phyloP scores from a whole-genome alignment of 371 early-diverging fungal species.

The Haplosporangium sp. region DNA sequence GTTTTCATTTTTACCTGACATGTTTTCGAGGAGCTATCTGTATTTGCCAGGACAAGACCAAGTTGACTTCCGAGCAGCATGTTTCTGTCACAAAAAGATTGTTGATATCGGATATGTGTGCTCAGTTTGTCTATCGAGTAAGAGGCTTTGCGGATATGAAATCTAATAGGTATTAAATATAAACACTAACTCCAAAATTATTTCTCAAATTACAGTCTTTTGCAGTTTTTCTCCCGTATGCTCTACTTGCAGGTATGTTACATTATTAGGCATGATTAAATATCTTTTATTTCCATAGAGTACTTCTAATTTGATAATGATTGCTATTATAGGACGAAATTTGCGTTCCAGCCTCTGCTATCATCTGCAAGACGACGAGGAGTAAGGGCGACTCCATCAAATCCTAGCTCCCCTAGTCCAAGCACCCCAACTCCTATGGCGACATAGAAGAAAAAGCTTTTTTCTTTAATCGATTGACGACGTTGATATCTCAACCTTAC shows the following conservation, averaged over 20 bases:
- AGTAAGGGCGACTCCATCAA: slow-evolving; percentile 20
- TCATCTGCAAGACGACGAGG: slow-evolving; percentile 35
- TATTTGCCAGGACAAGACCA: slow-evolving; percentile 81
- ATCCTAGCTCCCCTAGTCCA: slow-evolving; percentile 47
- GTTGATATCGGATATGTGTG: slow-evolving; percentile 95
- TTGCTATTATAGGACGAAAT: slow-evolving; percentile 66
- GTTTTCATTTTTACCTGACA: slow-evolving; percentile 89
- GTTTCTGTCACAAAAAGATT: slow-evolving; percentile 95
- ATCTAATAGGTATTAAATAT: too few species aligned
- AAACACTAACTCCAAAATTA: background rate
- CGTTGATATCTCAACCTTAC: background rate
- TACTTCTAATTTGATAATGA: background rate
- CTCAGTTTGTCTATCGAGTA: slow-evolving; percentile 96
- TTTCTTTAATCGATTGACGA: too few species aligned
- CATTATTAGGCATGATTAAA: background rate
- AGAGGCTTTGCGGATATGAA: slow-evolving; percentile 26
- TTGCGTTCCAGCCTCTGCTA: slow-evolving; percentile 69
- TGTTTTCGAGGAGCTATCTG: slow-evolving; percentile 75
- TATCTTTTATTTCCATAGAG: background rate
- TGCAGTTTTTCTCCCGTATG: slow-evolving; percentile 80
- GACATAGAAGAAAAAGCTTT: background rate
- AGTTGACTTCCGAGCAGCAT: slow-evolving; percentile 95
- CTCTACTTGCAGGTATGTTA: slow-evolving; percentile 79
- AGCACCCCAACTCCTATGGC: slow-evolving; percentile 25
- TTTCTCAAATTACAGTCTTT: slow-evolving; percentile 64